A percentile compares a stretch with the other conserved stretches of the same genome.
Evolutionary conservation across 192 early-diverging fungal species (phyloP).

Genomic region (Dissophora globulifera): DNA sequence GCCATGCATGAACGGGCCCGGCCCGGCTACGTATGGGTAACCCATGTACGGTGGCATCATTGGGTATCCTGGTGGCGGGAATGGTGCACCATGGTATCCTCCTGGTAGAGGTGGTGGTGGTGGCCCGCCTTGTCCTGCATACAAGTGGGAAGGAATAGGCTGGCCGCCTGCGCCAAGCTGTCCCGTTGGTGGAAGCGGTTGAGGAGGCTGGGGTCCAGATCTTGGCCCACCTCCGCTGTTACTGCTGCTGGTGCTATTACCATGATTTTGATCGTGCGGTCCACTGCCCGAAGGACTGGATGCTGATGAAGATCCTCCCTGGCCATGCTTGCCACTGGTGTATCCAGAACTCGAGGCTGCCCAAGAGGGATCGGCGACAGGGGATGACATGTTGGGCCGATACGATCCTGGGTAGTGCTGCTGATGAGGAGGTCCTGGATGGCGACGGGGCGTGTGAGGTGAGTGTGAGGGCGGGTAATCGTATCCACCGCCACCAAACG

Average conservation of each 20-base stretch:
- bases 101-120: too few relatives aligned
- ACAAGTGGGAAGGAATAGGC: conserved; percentile 12
- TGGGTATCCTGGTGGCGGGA: conserved; percentile 36
- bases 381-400: background rate
- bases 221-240: background rate
- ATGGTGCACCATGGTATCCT: conserved; percentile 17
- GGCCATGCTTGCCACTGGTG: conserved; percentile 3
- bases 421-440: conserved; percentile 10
- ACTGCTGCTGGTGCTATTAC: too few relatives aligned
- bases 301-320: background rate
- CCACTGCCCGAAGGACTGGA: background rate
- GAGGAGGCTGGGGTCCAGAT: conserved; percentile 1
- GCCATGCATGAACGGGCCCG: conserved; percentile 30
- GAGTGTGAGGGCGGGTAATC: conserved; percentile 4
- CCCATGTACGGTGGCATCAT: conserved; percentile 41
- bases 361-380: background rate
- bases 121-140: conserved; percentile 35
- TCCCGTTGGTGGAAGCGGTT: too few relatives aligned
- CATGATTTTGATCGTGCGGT: conserved; percentile 5
- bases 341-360: too few relatives aligned
- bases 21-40: conserved; percentile 31
- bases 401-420: conserved; percentile 4
- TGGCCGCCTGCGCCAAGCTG: conserved; percentile 2
- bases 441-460: conserved; percentile 2
- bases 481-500: background rate